Evolutionary conservation across 2,329 filamentous ascomycete genomes (phyloP), one percentile per base, ranked within the genome.

Genomic region (Aspergillus piperis): DNA sequence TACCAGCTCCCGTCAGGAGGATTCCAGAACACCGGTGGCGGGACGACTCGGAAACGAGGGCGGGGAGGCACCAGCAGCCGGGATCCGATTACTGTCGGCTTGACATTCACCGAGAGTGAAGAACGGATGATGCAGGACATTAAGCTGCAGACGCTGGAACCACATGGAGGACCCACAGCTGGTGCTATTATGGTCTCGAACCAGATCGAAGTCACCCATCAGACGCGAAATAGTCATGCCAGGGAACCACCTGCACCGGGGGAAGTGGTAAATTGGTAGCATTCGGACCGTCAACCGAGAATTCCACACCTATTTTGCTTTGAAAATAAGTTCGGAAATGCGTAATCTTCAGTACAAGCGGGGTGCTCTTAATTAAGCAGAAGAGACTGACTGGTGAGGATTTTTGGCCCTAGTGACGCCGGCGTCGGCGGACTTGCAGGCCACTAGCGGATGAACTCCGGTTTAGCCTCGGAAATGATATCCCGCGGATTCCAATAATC

Each of bases 51-150:
- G 1, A 74, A 72, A 8, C 65, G 71, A n/a, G 68, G 72, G 5
- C 72, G 71, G 3, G 72, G 72, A 7, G 66, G 32, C 11, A 36
- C 67, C 1, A 76, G 67, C 10, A 68, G 65, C 32, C 32, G 32
- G 0, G 74, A 79, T 51, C 73, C 74, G 3, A 74, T 76, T 32
- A 77, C 75, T 1, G 66, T 57, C 27, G 66, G 60, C 5, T 71
- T 79, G 54, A 76, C 78, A 2, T 76, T 79, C 62, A 80, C 67
- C 15, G 77, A 77, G 66, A 80, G 78, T 63, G 76, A 80, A 57
- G 78, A 81, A 64, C 73, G 72, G 11, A 81, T 82, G 15, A 72
- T 83, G n/a, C 73, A 75, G 23, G 71, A 77, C 39, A 70, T 79
- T 3, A 79, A 78, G 60, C 73, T 81, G 68, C 71, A 80, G 36